phyloP scores from a whole-genome alignment of 2,329 filamentous ascomycete species.

The Sporothrix curviconia region DNA sequence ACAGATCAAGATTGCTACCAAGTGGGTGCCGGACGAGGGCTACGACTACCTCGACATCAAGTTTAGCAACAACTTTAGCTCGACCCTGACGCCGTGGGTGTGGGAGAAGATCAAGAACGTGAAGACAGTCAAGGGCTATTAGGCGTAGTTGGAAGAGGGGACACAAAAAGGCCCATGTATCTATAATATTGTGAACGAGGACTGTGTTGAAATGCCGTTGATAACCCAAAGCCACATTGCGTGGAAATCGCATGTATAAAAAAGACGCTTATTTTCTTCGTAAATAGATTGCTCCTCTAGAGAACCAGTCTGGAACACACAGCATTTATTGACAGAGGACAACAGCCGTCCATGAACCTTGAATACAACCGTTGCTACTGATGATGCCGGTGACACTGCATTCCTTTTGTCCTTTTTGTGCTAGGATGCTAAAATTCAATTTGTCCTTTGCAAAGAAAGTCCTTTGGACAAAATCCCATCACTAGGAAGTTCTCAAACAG shows the following conservation, averaged over 20 bases:
- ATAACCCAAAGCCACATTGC: background rate
- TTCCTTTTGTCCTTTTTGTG: too few relatives aligned
- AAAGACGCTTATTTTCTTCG: too few relatives aligned
- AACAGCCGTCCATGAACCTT: background rate
- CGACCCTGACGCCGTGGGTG: constrained; percentile 12
- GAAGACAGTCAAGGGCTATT: constrained; percentile 17
- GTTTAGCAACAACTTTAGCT: constrained; percentile 19
- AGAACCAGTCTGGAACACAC: too few relatives aligned
- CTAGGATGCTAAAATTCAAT: too few relatives aligned
- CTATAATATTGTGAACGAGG: background rate
- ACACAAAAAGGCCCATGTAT: too few relatives aligned
- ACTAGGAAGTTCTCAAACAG: too few relatives aligned
- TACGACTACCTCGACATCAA: constrained; percentile 15
- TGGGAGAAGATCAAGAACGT: constrained; percentile 17
- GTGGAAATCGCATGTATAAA: background rate
- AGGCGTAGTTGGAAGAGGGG: too few relatives aligned
- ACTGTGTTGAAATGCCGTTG: background rate
- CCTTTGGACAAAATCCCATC: too few relatives aligned
- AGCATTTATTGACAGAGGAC: background rate
- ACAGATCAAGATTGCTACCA: constrained; percentile 14
- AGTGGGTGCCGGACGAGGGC: constrained; percentile 15
- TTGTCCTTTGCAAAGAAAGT: too few relatives aligned
- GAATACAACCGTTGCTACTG: too few relatives aligned
- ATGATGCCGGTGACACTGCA: too few relatives aligned
- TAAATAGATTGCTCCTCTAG: too few relatives aligned